Base-by-base conservation (phyloP, 352 stramenopile genomes). In the Phytopythium oedochilum region DNA sequence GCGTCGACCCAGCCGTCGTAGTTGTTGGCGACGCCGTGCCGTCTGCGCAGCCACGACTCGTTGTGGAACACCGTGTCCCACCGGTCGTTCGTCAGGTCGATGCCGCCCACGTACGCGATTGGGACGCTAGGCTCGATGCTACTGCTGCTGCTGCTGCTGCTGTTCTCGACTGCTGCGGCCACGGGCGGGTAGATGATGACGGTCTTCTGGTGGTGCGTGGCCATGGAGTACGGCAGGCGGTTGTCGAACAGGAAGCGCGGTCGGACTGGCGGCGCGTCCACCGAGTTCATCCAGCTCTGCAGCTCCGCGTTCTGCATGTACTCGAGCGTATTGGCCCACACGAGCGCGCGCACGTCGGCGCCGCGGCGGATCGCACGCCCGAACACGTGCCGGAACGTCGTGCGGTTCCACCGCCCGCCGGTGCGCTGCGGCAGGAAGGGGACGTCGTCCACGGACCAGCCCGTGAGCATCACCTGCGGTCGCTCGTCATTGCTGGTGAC, bases 31-130 rank as follows among this genome's bases (percentile, higher is more conserved):
- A 68, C 68, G 31, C 66, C 64, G 28, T 52, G 57, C 9, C 47
- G 35, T 8, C 66, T 51, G 1, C 73, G 66, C 34, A 87, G 34
- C 28, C 51, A 61, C 7, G 75, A 60, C 49, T 69, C 57, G 59
- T 88, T 64, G 57, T 86, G 73, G 5, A 59, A 57, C 15, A 72
- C 61, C 18, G 73, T 82, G 51, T 88, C 74, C 76, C 79, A 89
- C 8, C 79, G 76, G 45, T 88, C 68, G n/a, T 63, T 63, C 18
- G 63, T 73, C 28, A 86, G 48, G 50, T 88, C 80, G 5, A 83
- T 61, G 1, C 77, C 80, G 1, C 77, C 75, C 0, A 85, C 65
- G 54, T 78, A 88, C 10, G 80, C 73, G 11, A 76, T 56, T 2
- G 63, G 53, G 5, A 65, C 5, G 10, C 2, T 15, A 2, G 32